Percentiles rank a stretch among this genome's conserved stretches.
Evolutionary conservation across 306 rosid genomes (phyloP).

Genomic region (Castanea mollissima): DNA sequence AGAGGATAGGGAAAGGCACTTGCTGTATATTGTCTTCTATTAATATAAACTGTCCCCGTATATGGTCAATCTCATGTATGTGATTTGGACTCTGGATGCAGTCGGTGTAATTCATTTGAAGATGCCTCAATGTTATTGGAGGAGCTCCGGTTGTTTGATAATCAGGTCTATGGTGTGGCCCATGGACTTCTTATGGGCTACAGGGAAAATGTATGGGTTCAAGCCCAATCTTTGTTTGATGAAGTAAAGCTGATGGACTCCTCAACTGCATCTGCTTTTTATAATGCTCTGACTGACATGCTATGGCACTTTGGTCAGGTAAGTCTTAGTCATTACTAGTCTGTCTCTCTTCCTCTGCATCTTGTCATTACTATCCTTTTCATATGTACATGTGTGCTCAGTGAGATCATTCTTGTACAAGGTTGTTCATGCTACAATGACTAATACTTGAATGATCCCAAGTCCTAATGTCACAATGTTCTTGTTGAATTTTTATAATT

Average conservation of each 20-base stretch:
- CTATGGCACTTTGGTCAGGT: constrained; percentile 98
- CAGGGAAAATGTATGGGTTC: constrained; percentile 65
- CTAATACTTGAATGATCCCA: neutral
- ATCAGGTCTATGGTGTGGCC: constrained; percentile 89
- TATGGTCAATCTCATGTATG: constrained; percentile 6
- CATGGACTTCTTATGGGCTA: constrained; percentile 84
- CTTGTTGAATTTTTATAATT: neutral
- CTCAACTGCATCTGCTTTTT: constrained; percentile 88
- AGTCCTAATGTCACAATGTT: neutral
- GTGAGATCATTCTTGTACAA: neutral
- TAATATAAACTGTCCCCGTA: neutral
- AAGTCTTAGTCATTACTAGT: constrained; percentile 18
- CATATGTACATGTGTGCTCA: neutral
- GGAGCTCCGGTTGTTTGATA: constrained; percentile 74
- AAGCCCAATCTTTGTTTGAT: constrained; percentile 71
- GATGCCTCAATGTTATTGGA: constrained; percentile 86
- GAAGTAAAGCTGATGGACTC: constrained; percentile 85
- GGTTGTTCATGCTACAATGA: neutral
- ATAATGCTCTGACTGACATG: constrained; percentile 96
- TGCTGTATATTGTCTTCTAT: neutral
- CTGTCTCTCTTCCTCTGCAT: neutral
- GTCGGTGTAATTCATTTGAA: constrained; percentile 75
- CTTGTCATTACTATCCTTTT: neutral
- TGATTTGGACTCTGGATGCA: constrained; percentile 42
- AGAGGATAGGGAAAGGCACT: neutral